These are phyloP conservation scores for Dichotomocladium elegans DNA, from an alignment of 371 early-diverging fungal genomes.

Conservation along the genomic window DNA sequence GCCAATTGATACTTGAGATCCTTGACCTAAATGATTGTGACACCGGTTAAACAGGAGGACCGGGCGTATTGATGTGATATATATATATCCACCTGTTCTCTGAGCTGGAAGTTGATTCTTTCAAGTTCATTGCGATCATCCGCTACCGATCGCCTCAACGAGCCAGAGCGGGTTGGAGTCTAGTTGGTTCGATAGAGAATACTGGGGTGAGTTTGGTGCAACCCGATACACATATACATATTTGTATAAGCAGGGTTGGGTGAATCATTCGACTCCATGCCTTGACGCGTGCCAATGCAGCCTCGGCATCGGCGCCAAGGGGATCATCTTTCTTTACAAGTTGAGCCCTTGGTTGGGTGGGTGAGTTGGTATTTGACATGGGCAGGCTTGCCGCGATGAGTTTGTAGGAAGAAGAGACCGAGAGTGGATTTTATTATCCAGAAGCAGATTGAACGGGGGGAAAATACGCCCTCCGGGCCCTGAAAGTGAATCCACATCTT, in stretches of 20 bases:
- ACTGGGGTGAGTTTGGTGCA: neutral
- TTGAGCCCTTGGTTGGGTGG: constrained; percentile 2
- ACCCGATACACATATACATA: neutral
- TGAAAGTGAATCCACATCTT: too few relatives aligned
- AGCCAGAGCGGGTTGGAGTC: neutral
- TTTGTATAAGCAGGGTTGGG: too few relatives aligned
- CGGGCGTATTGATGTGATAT: too few relatives aligned
- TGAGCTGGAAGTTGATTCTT: constrained; percentile 24
- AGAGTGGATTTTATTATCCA: too few relatives aligned
- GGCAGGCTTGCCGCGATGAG: neutral
- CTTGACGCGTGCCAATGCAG: constrained; percentile 1
- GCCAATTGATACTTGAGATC: constrained; percentile 38
- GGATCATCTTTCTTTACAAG: constrained; percentile 2
- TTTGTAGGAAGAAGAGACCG: neutral
- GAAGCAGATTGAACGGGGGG: too few relatives aligned
- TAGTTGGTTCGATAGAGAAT: neutral
- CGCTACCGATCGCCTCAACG: neutral
- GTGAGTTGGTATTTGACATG: neutral
- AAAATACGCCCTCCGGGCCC: too few relatives aligned
- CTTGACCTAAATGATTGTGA: constrained; percentile 17
- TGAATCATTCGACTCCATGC: neutral
- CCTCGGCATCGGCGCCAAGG: constrained; percentile 3
- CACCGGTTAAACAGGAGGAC: neutral
- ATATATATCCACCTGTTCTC: constrained; percentile 23
- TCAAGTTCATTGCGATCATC: constrained; percentile 3